Percentiles rank a stretch among this genome's conserved stretches.
phyloP scores from a whole-genome alignment of 2,329 filamentous ascomycete genomes.

The Aspergillus fischeri region DNA sequence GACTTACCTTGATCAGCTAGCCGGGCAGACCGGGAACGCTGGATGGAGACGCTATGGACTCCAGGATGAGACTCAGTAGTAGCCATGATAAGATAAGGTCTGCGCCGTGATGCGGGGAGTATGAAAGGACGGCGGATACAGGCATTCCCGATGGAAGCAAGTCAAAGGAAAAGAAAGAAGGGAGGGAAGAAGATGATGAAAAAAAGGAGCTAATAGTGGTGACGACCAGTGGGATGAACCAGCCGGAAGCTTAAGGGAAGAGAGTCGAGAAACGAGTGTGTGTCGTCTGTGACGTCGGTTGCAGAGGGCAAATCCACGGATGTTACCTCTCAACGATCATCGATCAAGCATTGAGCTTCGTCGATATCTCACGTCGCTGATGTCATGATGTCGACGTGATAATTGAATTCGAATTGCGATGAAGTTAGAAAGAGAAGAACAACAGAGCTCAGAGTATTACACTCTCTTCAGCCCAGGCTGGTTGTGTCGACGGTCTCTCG shows the following conservation, averaged over 20 bases:
- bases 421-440: background rate
- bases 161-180: conserved; percentile 8
- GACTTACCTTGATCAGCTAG: conserved; percentile 33
- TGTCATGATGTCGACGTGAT: conserved; percentile 15
- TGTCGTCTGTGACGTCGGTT: conserved; percentile 29
- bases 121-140: conserved; percentile 7
- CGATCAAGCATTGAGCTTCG: background rate
- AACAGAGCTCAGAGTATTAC: background rate
- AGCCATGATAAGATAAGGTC: conserved; percentile 24
- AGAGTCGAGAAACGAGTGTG: conserved; percentile 3
- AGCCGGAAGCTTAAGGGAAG: conserved; percentile 22
- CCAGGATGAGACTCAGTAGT: conserved; percentile 26
- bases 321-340: conserved; percentile 3
- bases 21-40: conserved; percentile 23
- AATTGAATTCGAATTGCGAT: background rate
- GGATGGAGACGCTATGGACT: conserved; percentile 8
- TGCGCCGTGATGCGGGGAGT: conserved; percentile 6
- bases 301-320: conserved; percentile 19
- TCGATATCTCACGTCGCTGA: conserved; percentile 8
- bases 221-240: conserved; percentile 14
- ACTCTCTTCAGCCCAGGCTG: background rate
- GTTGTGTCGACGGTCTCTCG: background rate
- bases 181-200: conserved; percentile 6
- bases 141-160: conserved; percentile 16
- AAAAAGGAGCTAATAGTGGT: background rate